These are phyloP conservation scores for Multifurca ochricompacta DNA, from an alignment of 768 basidiomycete genomes.

Conservation along the genomic window DNA sequence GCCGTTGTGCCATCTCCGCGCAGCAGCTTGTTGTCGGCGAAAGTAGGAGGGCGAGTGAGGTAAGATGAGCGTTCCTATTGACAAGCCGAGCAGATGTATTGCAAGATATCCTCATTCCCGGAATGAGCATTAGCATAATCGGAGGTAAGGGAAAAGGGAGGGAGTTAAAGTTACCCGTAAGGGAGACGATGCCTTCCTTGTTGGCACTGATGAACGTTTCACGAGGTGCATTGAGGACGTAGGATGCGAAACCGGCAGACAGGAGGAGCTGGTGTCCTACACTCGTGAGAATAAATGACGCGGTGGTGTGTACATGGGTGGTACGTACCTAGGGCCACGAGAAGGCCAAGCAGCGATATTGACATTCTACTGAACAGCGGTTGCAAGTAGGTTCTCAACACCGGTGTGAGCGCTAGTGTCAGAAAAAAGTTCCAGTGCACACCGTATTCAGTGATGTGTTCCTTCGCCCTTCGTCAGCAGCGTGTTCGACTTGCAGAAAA, in stretches of 20 bases:
- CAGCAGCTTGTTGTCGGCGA: slow-evolving; percentile 38
- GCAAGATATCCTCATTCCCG: slow-evolving; percentile 68
- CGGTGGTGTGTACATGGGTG: neutral
- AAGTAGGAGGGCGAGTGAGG: slow-evolving; percentile 73
- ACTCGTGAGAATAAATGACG: neutral
- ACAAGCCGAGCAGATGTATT: slow-evolving; percentile 80
- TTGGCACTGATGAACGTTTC: slow-evolving; percentile 63
- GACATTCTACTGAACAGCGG: slow-evolving; percentile 53
- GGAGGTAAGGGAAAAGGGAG: too few species aligned
- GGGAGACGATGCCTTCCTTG: slow-evolving; percentile 85
- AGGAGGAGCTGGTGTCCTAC: slow-evolving; percentile 71
- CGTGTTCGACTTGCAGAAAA: neutral
- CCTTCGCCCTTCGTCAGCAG: slow-evolving; percentile 38
- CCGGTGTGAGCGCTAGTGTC: slow-evolving; percentile 74
- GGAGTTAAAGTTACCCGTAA: slow-evolving; percentile 43
- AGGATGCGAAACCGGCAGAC: slow-evolving; percentile 50
- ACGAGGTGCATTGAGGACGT: slow-evolving; percentile 60
- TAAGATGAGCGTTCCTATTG: slow-evolving; percentile 71
- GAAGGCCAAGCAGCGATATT: slow-evolving; percentile 53
- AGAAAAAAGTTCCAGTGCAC: slow-evolving; percentile 99
- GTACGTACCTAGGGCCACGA: slow-evolving; percentile 49
- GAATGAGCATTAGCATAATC: neutral
- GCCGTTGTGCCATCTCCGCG: slow-evolving; percentile 11
- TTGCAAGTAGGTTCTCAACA: slow-evolving; percentile 61
- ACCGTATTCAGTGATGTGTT: slow-evolving; percentile 95